Evolutionary conservation across 371 early-diverging fungal genomes (phyloP).

Genomic region (Actinomortierella wolfii): DNA sequence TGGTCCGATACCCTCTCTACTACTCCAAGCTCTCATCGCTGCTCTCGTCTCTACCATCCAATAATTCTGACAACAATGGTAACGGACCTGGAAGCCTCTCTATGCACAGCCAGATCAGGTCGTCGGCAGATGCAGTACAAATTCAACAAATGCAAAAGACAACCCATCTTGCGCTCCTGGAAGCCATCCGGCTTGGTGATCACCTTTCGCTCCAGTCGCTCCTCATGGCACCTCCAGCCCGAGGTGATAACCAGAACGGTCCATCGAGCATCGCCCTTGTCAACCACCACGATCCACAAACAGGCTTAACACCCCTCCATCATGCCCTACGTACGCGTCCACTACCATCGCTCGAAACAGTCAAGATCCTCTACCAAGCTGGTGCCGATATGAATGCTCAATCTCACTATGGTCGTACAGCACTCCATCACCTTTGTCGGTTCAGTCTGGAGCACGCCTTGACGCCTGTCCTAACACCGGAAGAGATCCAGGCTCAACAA

Average conservation of each 20-base stretch:
- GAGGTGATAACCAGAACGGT: conserved; percentile 20
- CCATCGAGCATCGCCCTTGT: conserved; percentile 45
- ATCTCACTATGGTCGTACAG: conserved; percentile 67
- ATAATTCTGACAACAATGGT: not conserved
- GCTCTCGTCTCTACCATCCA: conserved; percentile 50
- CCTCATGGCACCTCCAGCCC: conserved; percentile 52
- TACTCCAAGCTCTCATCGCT: conserved; percentile 58
- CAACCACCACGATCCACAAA: conserved; percentile 66
- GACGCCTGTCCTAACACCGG: conserved; percentile 14
- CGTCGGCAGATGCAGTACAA: conserved; percentile 8
- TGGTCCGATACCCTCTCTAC: conserved; percentile 53
- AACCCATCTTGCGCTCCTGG: conserved; percentile 55
- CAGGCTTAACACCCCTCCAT: conserved; percentile 68
- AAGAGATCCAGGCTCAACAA: not conserved
- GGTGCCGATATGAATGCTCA: conserved; percentile 73
- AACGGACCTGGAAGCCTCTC: not conserved
- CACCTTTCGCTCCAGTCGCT: conserved; percentile 59
- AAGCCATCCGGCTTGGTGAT: conserved; percentile 67
- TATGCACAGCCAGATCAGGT: not conserved
- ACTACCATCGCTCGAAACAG: conserved; percentile 60
- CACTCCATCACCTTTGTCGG: conserved; percentile 64
- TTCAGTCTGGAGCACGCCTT: conserved; percentile 51
- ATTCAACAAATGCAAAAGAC: conserved; percentile 38
- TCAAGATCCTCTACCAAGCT: conserved; percentile 64
- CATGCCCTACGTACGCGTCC: conserved; percentile 68